Evolutionary conservation across 345 rosid genomes (phyloP).

Genomic region (Nasturtium officinale): DNA sequence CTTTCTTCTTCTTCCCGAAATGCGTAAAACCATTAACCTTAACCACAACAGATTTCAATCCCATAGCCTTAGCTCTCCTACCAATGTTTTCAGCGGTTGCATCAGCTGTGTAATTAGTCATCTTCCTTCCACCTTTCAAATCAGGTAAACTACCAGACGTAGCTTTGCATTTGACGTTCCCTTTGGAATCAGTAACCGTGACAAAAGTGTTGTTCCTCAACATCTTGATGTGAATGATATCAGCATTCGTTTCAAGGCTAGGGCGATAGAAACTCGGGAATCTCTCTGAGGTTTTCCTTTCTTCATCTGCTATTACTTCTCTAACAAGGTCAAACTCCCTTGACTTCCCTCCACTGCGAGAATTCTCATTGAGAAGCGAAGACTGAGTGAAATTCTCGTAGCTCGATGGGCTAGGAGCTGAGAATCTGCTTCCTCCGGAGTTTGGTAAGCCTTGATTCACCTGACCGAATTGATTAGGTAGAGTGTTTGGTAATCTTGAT

Average conservation of each 20-base stretch:
- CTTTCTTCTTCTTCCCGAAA: conserved; percentile 83
- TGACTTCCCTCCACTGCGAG: conserved; percentile 24
- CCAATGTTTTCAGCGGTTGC: conserved; percentile 92
- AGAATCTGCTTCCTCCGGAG: conserved; percentile 21
- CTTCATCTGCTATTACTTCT: conserved; percentile 51
- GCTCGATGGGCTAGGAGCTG: conserved; percentile 35
- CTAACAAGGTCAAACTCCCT: conserved; percentile 56
- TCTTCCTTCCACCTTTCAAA: conserved; percentile 61
- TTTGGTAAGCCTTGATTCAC: conserved; percentile 17
- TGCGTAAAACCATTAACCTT: conserved; percentile 80
- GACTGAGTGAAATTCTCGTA: conserved; percentile 45
- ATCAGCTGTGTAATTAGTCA: conserved; percentile 74
- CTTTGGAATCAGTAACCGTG: conserved; percentile 79
- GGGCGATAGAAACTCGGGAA: conserved; percentile 32
- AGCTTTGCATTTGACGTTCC: conserved; percentile 61
- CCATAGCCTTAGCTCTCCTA: conserved; percentile 60
- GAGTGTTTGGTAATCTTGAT: conserved; percentile 20
- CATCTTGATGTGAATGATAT: conserved; percentile 72
- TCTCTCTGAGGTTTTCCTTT: conserved; percentile 21
- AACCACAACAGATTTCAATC: conserved; percentile 76
- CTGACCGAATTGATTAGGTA: conserved; percentile 24
- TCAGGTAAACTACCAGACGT: conserved; percentile 64
- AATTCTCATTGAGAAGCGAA: conserved; percentile 39
- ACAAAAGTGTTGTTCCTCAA: conserved; percentile 76
- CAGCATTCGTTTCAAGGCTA: conserved; percentile 56